Conservation (phyloP, 352 stramenopile species). For the Phytophthora tubulina region DNA sequence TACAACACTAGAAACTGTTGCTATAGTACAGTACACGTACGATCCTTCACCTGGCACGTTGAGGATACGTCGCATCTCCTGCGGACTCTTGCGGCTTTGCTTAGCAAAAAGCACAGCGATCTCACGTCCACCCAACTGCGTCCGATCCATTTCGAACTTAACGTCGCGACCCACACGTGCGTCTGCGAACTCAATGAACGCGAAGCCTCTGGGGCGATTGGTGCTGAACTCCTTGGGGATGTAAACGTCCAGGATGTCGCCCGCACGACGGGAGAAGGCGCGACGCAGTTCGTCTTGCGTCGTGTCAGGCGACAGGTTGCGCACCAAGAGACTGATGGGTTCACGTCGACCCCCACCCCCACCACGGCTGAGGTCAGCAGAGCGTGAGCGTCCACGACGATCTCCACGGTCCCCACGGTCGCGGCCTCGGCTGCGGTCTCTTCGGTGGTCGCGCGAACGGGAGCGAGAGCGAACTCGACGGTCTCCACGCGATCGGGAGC, state of each 20-base stretch:
- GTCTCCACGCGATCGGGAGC: slow-evolving; percentile 48
- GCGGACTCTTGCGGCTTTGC: slow-evolving; percentile 79
- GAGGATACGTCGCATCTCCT: slow-evolving; percentile 70
- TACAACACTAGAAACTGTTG: no score
- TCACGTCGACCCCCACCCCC: slow-evolving; percentile 27
- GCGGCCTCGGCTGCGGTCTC: slow-evolving; percentile 21
- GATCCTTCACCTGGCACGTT: slow-evolving; percentile 31
- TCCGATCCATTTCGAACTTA: slow-evolving; percentile 82
- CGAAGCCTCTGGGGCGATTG: slow-evolving; percentile 79
- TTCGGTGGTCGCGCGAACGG: slow-evolving; percentile 42
- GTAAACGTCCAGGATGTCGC: slow-evolving; percentile 75
- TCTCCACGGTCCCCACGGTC: slow-evolving; percentile 28
- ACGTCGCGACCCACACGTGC: slow-evolving; percentile 68
- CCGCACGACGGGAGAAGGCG: slow-evolving; percentile 56
- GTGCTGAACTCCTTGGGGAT: slow-evolving; percentile 68
- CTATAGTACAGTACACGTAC: slow-evolving; percentile 14
- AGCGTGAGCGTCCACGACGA: slow-evolving; percentile 46
- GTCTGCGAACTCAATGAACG: slow-evolving; percentile 84
- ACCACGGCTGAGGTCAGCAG: slow-evolving; percentile 22
- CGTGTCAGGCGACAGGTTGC: slow-evolving; percentile 51
- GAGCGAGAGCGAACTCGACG: slow-evolving; percentile 38
- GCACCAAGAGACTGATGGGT: slow-evolving; percentile 63
- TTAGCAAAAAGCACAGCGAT: slow-evolving; percentile 85
- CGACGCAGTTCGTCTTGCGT: slow-evolving; percentile 54
- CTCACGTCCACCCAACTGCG: slow-evolving; percentile 69